Conservation (phyloP, 2,329 filamentous ascomycete genomes). For the Metarhizium sp. region DNA sequence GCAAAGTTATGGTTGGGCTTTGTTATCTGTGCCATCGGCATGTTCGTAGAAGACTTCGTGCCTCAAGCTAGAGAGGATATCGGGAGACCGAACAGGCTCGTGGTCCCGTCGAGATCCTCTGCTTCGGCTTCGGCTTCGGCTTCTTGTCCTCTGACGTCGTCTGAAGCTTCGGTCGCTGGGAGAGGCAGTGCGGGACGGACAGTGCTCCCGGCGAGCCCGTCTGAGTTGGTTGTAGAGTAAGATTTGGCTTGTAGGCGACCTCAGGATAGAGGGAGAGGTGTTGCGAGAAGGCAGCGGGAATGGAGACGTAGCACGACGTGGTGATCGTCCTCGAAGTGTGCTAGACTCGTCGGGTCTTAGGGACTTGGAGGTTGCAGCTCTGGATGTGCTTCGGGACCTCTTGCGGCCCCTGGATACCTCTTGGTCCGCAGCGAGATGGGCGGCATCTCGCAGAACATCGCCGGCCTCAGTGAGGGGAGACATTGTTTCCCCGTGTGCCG, state of each 20-base stretch:
- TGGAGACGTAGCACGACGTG: conserved; percentile 29
- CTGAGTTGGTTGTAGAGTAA: conserved; percentile 31
- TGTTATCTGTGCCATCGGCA: conserved; percentile 2
- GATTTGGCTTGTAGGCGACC: conserved; percentile 31
- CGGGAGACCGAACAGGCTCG: conserved; percentile 18
- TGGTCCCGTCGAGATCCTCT: conserved; percentile 22
- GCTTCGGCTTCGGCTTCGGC: conserved; percentile 30
- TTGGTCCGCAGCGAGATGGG: conserved; percentile 14
- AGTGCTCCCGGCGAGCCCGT: conserved; percentile 33
- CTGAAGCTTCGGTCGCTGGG: conserved; percentile 23
- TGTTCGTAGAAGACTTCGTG: conserved; percentile 22
- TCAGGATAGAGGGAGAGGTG: conserved; percentile 21
- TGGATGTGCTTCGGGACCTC: conserved; percentile 28
- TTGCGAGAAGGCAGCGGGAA: conserved; percentile 21
- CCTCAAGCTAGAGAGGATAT: conserved; percentile 22
- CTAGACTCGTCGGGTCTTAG: conserved; percentile 30
- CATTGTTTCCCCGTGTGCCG: conserved; percentile 10
- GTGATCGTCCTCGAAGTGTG: conserved; percentile 32
- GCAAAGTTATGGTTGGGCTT: neutral
- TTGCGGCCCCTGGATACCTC: conserved; percentile 28
- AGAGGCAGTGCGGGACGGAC: conserved; percentile 29
- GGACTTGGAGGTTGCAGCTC: conserved; percentile 18
- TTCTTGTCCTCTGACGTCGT: conserved; percentile 28
- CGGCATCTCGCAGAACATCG: conserved; percentile 15
- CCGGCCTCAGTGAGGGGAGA: conserved; percentile 12